Percentiles rank a stretch among this genome's conserved stretches.
Evolutionary conservation across 2,329 filamentous ascomycete genomes (phyloP).

Genomic region (Lecanicillium sp.): DNA sequence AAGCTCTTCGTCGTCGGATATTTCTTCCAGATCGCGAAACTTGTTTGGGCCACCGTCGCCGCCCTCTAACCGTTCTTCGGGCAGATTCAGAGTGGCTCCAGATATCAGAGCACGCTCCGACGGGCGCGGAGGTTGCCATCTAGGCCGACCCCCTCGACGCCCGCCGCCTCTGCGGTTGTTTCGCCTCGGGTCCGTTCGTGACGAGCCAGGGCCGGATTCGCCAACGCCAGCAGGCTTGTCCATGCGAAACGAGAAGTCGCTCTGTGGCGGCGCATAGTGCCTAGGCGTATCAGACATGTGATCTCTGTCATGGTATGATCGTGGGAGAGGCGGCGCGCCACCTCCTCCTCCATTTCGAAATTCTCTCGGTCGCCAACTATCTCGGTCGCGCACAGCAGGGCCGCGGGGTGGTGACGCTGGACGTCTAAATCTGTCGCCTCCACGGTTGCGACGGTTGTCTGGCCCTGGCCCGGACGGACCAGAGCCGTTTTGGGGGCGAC

Average conservation of each 20-base stretch:
- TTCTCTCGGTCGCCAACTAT: constrained; percentile 8
- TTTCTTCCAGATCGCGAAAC: constrained; percentile 46
- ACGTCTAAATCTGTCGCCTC: constrained; percentile 2
- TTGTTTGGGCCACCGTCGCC: constrained; percentile 34
- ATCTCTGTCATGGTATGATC: neutral
- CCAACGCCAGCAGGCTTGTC: constrained; percentile 43
- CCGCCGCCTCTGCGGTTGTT: constrained; percentile 17
- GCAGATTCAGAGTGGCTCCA: constrained; percentile 30
- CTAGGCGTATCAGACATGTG: constrained; percentile 14
- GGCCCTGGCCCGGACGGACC: neutral
- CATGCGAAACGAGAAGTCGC: constrained; percentile 50
- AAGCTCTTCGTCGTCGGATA: constrained; percentile 56
- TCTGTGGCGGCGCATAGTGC: constrained; percentile 25
- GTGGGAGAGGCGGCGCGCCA: neutral
- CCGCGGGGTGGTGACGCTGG: constrained; percentile 1
- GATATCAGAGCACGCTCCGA: constrained; percentile 44
- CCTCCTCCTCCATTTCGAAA: constrained; percentile 3
- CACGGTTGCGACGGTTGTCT: constrained; percentile 3
- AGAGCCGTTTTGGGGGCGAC: neutral
- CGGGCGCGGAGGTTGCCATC: constrained; percentile 31
- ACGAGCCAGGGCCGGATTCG: constrained; percentile 18
- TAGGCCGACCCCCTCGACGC: constrained; percentile 15
- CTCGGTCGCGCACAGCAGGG: constrained; percentile 3
- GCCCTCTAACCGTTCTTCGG: constrained; percentile 40
- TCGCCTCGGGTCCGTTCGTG: constrained; percentile 14